A percentile compares a stretch with the other conserved stretches of the same genome.
Conservation (phyloP, 176 grass and related monocot species). For the Guadua angustifolia region DNA sequence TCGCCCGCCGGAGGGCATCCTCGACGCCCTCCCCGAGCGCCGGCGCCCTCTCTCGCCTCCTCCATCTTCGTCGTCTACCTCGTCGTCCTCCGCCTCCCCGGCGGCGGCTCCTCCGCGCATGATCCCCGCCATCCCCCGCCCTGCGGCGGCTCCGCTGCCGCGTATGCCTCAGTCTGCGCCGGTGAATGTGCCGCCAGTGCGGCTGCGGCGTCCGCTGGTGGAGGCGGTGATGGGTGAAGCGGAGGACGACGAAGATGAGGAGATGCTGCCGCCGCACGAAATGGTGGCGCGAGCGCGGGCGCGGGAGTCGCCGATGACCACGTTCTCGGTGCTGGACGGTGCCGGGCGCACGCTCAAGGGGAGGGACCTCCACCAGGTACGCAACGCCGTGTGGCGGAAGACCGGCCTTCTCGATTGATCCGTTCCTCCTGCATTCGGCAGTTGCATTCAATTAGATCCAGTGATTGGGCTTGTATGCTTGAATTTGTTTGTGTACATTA, state of each 20-base stretch:
- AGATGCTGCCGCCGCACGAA: constrained; percentile 91
- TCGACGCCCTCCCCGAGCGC: constrained; percentile 56
- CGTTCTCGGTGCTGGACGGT: constrained; percentile 79
- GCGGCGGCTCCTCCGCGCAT: constrained; percentile 54
- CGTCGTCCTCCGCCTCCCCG: constrained; percentile 60
- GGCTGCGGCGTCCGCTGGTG: constrained; percentile 34
- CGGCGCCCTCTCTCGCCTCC: constrained; percentile 26
- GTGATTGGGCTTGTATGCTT: constrained; percentile 30
- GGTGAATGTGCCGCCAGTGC: constrained; percentile 66
- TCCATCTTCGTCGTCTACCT: constrained; percentile 52
- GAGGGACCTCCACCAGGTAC: constrained; percentile 79
- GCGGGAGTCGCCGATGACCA: constrained; percentile 67
- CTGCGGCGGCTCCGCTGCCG: constrained; percentile 39
- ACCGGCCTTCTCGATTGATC: constrained; percentile 89
- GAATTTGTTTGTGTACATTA: constrained; percentile 39
- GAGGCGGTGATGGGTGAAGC: constrained; percentile 31
- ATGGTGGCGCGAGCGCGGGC: constrained; percentile 60
- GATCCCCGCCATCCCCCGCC: constrained; percentile 70
- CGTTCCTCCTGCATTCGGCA: constrained; percentile 23
- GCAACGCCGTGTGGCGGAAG: constrained; percentile 79
- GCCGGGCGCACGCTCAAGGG: constrained; percentile 85
- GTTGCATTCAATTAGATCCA: neutral
- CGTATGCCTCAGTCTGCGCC: constrained; percentile 65
- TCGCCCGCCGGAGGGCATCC: constrained; percentile 67
- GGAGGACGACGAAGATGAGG: constrained; percentile 48